Evolutionary conservation across 2,329 filamentous ascomycete genomes (phyloP).

Genomic region (Akanthomyces dipterigenus): DNA sequence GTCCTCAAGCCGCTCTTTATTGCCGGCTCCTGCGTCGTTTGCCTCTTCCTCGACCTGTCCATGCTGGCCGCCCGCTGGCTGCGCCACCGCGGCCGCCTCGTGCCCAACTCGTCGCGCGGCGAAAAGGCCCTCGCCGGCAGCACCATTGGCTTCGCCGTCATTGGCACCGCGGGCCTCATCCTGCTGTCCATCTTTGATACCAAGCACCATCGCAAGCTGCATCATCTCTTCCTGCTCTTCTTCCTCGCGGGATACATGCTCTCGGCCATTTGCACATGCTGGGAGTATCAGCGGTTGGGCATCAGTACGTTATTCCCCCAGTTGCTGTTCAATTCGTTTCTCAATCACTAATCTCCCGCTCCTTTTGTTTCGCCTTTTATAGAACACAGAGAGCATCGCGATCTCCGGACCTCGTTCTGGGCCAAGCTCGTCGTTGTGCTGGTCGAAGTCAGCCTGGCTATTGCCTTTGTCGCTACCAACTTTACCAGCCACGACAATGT

Average conservation of each 20-base stretch:
- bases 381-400: conserved; percentile 66
- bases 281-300: conserved; percentile 81
- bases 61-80: conserved; percentile 81
- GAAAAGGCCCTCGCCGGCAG: conserved; percentile 58
- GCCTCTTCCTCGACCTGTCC: conserved; percentile 71
- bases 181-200: conserved; percentile 84
- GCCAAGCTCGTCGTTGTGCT: conserved; percentile 82
- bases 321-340: no score
- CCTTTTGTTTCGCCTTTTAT: background rate
- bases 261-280: conserved; percentile 81
- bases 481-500: conserved; percentile 47
- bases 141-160: conserved; percentile 60
- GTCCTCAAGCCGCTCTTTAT: conserved; percentile 73
- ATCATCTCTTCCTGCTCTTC: conserved; percentile 69
- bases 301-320: conserved; percentile 43
- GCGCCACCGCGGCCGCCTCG: conserved; percentile 71
- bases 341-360: background rate
- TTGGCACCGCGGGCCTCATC: conserved; percentile 75
- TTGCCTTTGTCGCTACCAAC: conserved; percentile 61
- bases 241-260: conserved; percentile 85
- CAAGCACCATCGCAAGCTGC: conserved; percentile 54
- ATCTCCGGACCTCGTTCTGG: conserved; percentile 76
- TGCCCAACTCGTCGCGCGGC: conserved; percentile 57
- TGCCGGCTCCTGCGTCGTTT: conserved; percentile 61
- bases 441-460: conserved; percentile 64